Percentiles rank a stretch among this genome's conserved stretches.
Evolutionary conservation across 495 filamentous ascomycete species (phyloP).

Genomic region (Aspergillus sparsus): DNA sequence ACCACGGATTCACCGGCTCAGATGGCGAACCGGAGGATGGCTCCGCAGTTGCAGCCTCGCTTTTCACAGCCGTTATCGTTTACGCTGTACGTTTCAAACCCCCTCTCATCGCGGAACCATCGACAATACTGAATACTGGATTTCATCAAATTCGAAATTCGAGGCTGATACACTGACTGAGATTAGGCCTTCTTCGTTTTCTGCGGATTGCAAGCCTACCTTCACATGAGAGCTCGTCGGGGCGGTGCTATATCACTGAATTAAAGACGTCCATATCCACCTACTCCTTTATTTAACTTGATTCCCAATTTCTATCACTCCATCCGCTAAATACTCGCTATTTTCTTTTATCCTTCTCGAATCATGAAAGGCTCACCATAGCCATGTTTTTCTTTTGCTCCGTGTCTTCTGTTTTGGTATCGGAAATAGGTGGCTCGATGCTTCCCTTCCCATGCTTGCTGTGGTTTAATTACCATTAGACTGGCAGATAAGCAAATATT

Average conservation of each 20-base stretch:
- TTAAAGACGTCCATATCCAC: slow-evolving; percentile 27
- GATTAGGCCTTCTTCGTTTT: slow-evolving; percentile 81
- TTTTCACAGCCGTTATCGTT: slow-evolving; percentile 82
- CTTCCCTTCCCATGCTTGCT: no score
- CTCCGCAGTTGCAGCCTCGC: slow-evolving; percentile 72
- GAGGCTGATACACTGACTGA: no score
- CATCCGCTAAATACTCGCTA: background rate
- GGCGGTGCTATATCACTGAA: slow-evolving; percentile 79
- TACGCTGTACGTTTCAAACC: slow-evolving; percentile 66
- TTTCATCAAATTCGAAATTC: no score
- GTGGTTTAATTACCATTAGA: no score
- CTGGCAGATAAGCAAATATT: no score
- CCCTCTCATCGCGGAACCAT: no score
- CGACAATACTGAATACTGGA: no score
- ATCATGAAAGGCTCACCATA: background rate
- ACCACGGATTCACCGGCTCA: slow-evolving; percentile 78
- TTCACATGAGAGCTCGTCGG: slow-evolving; percentile 75
- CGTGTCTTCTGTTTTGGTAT: no score
- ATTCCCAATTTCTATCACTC: slow-evolving; percentile 20
- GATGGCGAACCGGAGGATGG: slow-evolving; percentile 73
- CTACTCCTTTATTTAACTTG: slow-evolving; percentile 18
- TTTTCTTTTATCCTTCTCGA: background rate
- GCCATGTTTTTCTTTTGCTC: no score
- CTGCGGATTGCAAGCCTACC: slow-evolving; percentile 80
- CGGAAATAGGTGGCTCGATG: no score